A percentile compares a stretch with the other conserved stretches of the same genome.
Evolutionary conservation across 2,329 filamentous ascomycete species (phyloP).

Genomic region (Annulohypoxylon truncatum): DNA sequence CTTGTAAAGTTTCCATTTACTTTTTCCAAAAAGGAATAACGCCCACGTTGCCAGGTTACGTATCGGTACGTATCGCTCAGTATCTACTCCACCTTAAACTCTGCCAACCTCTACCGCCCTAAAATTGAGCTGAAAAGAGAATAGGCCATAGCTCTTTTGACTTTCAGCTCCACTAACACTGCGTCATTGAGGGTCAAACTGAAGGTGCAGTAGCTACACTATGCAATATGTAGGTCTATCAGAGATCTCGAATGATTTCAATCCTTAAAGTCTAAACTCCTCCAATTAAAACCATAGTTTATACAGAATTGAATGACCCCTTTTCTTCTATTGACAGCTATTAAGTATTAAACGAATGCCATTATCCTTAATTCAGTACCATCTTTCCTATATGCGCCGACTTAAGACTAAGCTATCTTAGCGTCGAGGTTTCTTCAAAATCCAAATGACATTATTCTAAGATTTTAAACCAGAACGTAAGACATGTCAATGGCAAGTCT

Average conservation of each 20-base stretch:
- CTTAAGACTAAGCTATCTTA: slow-evolving; percentile 18
- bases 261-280: slow-evolving; percentile 15
- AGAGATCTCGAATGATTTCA: slow-evolving; percentile 8
- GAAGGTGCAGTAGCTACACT: background rate
- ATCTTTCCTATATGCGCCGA: slow-evolving; percentile 12
- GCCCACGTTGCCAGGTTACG: slow-evolving; percentile 16
- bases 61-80: background rate
- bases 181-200: slow-evolving; percentile 42
- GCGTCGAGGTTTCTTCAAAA: slow-evolving; percentile 7
- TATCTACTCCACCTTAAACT: slow-evolving; percentile 16
- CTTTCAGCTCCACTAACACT: slow-evolving; percentile 30
- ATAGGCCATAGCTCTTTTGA: slow-evolving; percentile 33
- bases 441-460: slow-evolving; percentile 24
- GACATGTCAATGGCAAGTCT: slow-evolving; percentile 43
- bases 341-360: slow-evolving; percentile 11
- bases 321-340: background rate
- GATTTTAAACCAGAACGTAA: background rate
- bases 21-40: slow-evolving; percentile 11
- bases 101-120: slow-evolving; percentile 42
- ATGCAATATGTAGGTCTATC: slow-evolving; percentile 6
- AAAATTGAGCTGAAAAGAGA: slow-evolving; percentile 29
- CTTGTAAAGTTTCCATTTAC: slow-evolving; percentile 7
- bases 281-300: background rate
- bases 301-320: background rate
- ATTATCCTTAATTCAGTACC: background rate